Evolutionary conservation across 768 basidiomycete species (phyloP).

Genomic region (Kwoniella sp.): DNA sequence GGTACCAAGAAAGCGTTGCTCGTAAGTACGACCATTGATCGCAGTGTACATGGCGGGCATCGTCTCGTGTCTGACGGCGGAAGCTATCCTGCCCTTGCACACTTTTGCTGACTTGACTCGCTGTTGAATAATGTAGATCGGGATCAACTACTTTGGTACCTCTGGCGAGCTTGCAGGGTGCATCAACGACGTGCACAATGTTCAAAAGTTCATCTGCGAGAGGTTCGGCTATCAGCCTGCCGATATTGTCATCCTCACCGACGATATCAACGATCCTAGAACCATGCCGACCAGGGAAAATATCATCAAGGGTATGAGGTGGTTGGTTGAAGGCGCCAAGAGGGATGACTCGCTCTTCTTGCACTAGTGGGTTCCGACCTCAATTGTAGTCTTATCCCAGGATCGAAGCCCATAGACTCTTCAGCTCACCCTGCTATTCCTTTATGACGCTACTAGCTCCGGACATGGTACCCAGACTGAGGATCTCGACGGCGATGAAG

Average conservation of each 20-base stretch:
- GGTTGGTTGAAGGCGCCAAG: constrained; percentile 79
- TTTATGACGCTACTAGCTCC: constrained; percentile 60
- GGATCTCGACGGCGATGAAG: constrained; percentile 60
- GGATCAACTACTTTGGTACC: constrained; percentile 75
- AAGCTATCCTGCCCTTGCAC: too few species aligned
- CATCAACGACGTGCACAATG: constrained; percentile 84
- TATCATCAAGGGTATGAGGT: constrained; percentile 84
- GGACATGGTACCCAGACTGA: constrained; percentile 91
- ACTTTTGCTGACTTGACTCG: too few species aligned
- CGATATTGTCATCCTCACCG: constrained; percentile 86
- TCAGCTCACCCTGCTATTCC: too few species aligned
- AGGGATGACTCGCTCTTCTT: constrained; percentile 59
- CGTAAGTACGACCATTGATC: too few species aligned
- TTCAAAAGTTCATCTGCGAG: constrained; percentile 65
- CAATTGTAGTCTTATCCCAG: too few species aligned
- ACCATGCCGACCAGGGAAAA: constrained; percentile 75
- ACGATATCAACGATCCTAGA: constrained; percentile 67
- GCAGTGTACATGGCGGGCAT: too few species aligned
- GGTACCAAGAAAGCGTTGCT: constrained; percentile 86
- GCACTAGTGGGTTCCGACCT: constrained; percentile 52
- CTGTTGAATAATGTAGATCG: constrained; percentile 69
- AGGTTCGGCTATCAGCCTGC: constrained; percentile 69
- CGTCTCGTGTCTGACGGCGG: too few species aligned
- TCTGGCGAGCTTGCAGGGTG: constrained; percentile 72
- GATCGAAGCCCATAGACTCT: too few species aligned